Percentiles rank a stretch among this genome's conserved stretches.
phyloP scores from a whole-genome alignment of 1,284 basidiomycete genomes.

The Cutaneotrichosporon curvatum region DNA sequence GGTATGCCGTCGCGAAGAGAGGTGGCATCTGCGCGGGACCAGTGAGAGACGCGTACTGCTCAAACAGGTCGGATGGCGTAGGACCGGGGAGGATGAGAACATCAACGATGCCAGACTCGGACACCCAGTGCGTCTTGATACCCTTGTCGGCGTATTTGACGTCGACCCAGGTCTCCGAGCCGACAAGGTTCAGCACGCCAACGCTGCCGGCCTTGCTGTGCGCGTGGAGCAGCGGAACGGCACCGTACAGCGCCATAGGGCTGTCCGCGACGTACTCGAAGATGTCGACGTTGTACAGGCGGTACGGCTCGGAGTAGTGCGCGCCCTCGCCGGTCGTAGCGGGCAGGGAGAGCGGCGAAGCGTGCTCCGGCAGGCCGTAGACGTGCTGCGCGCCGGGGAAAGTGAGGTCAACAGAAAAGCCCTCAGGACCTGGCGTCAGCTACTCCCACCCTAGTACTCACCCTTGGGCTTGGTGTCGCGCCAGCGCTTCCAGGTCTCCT shows the following conservation, averaged over 20 bases:
- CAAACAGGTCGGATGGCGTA: constrained; percentile 69
- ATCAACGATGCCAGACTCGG: constrained; percentile 93
- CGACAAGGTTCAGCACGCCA: constrained; percentile 83
- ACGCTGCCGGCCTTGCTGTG: constrained; percentile 75
- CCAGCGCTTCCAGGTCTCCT: constrained; percentile 79
- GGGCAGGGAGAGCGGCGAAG: constrained; percentile 80
- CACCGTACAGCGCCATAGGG: constrained; percentile 84
- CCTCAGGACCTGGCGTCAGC: constrained; percentile 69
- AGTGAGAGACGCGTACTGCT: constrained; percentile 76
- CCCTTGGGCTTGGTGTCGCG: constrained; percentile 94
- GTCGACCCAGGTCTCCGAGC: constrained; percentile 94
- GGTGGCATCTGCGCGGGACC: constrained; percentile 82
- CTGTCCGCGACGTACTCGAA: constrained; percentile 94
- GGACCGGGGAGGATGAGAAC: constrained; percentile 89
- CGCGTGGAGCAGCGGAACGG: constrained; percentile 88
- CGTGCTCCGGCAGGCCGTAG: constrained; percentile 95
- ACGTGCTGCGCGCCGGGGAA: constrained; percentile 86
- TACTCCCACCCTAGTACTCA: constrained; percentile 32
- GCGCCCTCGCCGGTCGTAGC: constrained; percentile 56
- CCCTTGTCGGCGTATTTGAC: constrained; percentile 58
- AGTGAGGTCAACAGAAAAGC: constrained; percentile 80
- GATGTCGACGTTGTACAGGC: constrained; percentile 92
- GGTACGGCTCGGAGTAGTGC: constrained; percentile 81
- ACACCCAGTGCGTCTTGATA: constrained; percentile 89
- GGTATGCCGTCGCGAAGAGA: constrained; percentile 86